Conservation (phyloP, 305 asterid species). For the Coffea humblotiana region DNA sequence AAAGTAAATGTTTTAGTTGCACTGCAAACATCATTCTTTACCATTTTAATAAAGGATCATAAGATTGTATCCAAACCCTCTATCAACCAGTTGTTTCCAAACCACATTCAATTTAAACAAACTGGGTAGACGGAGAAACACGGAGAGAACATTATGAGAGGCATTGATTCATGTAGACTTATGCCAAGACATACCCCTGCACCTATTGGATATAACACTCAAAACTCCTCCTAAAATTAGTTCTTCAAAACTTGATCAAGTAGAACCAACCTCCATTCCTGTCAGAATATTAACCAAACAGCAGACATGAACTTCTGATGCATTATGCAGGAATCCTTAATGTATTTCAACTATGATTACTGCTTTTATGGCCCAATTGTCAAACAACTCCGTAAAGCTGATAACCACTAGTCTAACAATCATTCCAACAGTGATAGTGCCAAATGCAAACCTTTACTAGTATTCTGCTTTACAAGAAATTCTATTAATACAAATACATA, state of each 20-base stretch:
- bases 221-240: neutral
- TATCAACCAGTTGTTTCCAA: neutral
- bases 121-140: neutral
- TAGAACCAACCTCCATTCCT: neutral
- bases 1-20: neutral
- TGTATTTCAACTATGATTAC: neutral
- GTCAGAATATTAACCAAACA: neutral
- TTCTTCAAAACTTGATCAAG: neutral
- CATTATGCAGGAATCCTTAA: neutral
- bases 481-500: neutral
- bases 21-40: constrained; percentile 1
- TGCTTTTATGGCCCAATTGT: neutral
- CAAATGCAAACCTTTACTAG: neutral
- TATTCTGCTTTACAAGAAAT: neutral
- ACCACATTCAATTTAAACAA: neutral
- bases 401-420: neutral
- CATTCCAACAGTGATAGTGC: neutral
- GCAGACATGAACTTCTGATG: neutral
- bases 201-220: neutral
- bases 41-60: neutral
- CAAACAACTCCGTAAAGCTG: neutral
- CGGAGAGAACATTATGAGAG: neutral
- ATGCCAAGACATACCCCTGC: neutral
- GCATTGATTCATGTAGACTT: neutral
- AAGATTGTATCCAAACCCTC: neutral